phyloP scores from a whole-genome alignment of 306 rosid species.

The Vigna reflexopilosa region DNA sequence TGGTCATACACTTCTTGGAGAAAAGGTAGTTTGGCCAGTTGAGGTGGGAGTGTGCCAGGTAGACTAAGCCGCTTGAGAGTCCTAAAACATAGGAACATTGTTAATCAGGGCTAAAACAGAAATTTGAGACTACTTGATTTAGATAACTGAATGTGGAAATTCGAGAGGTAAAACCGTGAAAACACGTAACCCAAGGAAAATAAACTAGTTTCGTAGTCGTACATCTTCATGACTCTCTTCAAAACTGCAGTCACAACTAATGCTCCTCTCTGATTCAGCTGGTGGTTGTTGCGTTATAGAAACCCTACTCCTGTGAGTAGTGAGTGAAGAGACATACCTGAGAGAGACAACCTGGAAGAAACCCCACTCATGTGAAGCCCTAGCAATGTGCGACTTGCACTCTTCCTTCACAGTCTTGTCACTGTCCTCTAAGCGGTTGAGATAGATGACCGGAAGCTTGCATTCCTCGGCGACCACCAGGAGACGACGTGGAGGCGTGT shows the following conservation, averaged over 20 bases:
- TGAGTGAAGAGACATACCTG: too few relatives aligned
- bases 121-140: conserved; percentile 12
- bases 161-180: neutral
- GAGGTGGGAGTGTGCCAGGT: conserved; percentile 50
- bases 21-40: conserved; percentile 44
- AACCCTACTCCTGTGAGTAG: too few relatives aligned
- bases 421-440: too few relatives aligned
- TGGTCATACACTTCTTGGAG: conserved; percentile 47
- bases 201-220: conserved; percentile 42
- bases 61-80: conserved; percentile 50
- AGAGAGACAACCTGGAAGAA: too few relatives aligned
- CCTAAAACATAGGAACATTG: conserved; percentile 34
- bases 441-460: too few relatives aligned
- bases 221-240: conserved; percentile 67
- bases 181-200: neutral
- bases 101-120: conserved; percentile 25
- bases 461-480: too few relatives aligned
- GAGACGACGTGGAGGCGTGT: too few relatives aligned
- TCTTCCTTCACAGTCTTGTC: too few relatives aligned
- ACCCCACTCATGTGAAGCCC: too few relatives aligned
- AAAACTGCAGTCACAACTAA: conserved; percentile 57
- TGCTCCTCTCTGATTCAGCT: conserved; percentile 38
- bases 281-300: conserved; percentile 50
- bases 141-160: conserved; percentile 19
- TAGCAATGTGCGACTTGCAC: too few relatives aligned